phyloP scores from a whole-genome alignment of 148 eudicot species.

The Amaranthus hypochondriacus region DNA sequence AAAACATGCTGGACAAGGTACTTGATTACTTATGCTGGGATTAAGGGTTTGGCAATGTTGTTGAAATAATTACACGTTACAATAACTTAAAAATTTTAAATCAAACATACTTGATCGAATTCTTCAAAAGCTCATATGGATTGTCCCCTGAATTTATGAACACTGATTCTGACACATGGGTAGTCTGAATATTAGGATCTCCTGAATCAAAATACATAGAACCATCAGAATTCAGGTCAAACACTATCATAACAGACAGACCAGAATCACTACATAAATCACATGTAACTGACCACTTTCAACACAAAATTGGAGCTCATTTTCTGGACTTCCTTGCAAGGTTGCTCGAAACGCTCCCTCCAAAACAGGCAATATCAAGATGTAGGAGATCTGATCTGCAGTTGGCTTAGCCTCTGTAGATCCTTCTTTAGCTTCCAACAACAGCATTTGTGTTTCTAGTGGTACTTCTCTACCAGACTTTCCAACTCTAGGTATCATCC shows the following conservation, averaged over 20 bases:
- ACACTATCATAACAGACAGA: background rate
- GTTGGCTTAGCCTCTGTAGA: slow-evolving; percentile 6
- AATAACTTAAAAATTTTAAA: slow-evolving; percentile 11
- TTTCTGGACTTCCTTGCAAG: slow-evolving; percentile 41
- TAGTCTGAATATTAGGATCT: slow-evolving; percentile 46
- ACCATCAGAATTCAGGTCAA: background rate
- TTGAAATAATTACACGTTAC: background rate
- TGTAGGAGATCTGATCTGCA: slow-evolving; percentile 21
- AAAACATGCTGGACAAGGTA: no score
- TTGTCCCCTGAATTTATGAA: slow-evolving; percentile 53
- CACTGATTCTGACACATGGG: slow-evolving; percentile 38
- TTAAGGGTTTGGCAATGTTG: no score
- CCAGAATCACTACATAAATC: background rate
- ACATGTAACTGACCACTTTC: slow-evolving; percentile 49
- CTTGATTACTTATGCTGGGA: no score
- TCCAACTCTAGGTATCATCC: slow-evolving; percentile 55
- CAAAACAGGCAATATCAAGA: slow-evolving; percentile 46
- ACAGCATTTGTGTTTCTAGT: slow-evolving; percentile 43
- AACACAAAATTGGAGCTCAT: slow-evolving; percentile 51
- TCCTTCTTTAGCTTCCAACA: slow-evolving; percentile 31
- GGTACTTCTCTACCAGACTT: slow-evolving; percentile 39
- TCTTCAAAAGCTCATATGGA: slow-evolving; percentile 49
- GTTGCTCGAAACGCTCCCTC: slow-evolving; percentile 50
- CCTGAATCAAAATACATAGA: slow-evolving; percentile 24
- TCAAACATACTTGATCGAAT: slow-evolving; percentile 40